Conservation (phyloP, 2,329 filamentous ascomycete genomes). For the Fusarium chaquense region DNA sequence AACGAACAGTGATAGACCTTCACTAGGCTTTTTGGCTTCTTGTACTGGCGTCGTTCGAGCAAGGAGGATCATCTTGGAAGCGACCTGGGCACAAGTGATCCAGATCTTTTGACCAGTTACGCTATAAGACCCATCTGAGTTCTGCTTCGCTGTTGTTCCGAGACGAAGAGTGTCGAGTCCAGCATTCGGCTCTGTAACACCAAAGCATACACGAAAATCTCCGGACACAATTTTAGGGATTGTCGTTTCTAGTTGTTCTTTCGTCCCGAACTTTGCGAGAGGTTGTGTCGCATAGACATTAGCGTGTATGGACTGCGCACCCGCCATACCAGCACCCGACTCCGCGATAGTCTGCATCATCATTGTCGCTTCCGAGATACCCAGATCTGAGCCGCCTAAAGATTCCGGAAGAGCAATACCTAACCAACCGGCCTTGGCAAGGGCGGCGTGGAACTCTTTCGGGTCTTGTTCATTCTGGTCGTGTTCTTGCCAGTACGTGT, state of each 20-base stretch:
- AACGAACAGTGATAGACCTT: slow-evolving; percentile 83
- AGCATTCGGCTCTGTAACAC: slow-evolving; percentile 85
- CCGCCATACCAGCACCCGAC: slow-evolving; percentile 83
- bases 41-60: slow-evolving; percentile 79
- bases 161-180: slow-evolving; percentile 82
- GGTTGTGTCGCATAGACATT: slow-evolving; percentile 82
- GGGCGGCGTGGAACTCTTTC: slow-evolving; percentile 78
- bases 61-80: slow-evolving; percentile 84
- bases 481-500: slow-evolving; percentile 80
- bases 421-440: slow-evolving; percentile 83
- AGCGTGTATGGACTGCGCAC: slow-evolving; percentile 71
- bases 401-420: slow-evolving; percentile 82
- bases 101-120: slow-evolving; percentile 88
- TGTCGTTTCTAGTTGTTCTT: slow-evolving; percentile 71
- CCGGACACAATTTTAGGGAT: slow-evolving; percentile 80
- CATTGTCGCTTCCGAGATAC: slow-evolving; percentile 85
- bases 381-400: slow-evolving; percentile 79
- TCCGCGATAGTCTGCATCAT: slow-evolving; percentile 88
- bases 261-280: slow-evolving; percentile 77
- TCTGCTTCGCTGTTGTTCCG: slow-evolving; percentile 70
- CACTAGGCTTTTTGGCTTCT: slow-evolving; percentile 75
- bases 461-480: slow-evolving; percentile 80
- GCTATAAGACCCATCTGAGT: slow-evolving; percentile 68
- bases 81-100: slow-evolving; percentile 88
- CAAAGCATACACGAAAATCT: slow-evolving; percentile 80